Conservation (phyloP, 305 asterid genomes). For the Rubia balearica region DNA sequence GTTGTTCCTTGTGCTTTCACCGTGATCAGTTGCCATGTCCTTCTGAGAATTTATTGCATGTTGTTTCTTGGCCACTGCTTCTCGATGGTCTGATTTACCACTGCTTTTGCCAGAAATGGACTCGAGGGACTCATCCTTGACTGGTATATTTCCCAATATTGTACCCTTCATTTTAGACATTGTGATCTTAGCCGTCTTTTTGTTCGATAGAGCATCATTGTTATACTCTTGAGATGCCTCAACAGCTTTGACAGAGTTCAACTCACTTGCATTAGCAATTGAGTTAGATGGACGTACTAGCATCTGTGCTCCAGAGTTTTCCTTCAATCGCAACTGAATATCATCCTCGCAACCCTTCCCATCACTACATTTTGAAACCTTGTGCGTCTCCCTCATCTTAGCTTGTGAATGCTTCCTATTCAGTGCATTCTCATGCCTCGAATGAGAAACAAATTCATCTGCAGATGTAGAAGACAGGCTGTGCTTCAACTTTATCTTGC, state of each 20-base stretch:
- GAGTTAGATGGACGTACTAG: constrained; percentile 30
- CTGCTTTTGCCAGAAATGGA: constrained; percentile 33
- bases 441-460: constrained; percentile 28
- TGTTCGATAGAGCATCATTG: constrained; percentile 31
- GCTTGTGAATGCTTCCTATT: constrained; percentile 33
- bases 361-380: constrained; percentile 33
- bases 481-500: constrained; percentile 29
- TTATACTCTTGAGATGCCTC: constrained; percentile 27
- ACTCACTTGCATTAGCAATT: constrained; percentile 22
- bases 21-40: constrained; percentile 34
- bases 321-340: constrained; percentile 21
- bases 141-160: constrained; percentile 32
- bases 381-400: constrained; percentile 29
- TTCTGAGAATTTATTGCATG: constrained; percentile 28
- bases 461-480: constrained; percentile 28
- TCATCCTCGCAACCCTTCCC: constrained; percentile 28
- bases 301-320: constrained; percentile 30
- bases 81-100: constrained; percentile 31
- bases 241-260: constrained; percentile 24
- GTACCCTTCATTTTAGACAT: constrained; percentile 38
- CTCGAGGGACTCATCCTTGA: constrained; percentile 35
- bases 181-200: constrained; percentile 32
- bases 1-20: constrained; percentile 29
- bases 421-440: constrained; percentile 28
- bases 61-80: constrained; percentile 34